Evolutionary conservation across 257 asterid species (phyloP), one percentile per base, ranked within the genome.

Genomic region (Leonotis leonurus): DNA sequence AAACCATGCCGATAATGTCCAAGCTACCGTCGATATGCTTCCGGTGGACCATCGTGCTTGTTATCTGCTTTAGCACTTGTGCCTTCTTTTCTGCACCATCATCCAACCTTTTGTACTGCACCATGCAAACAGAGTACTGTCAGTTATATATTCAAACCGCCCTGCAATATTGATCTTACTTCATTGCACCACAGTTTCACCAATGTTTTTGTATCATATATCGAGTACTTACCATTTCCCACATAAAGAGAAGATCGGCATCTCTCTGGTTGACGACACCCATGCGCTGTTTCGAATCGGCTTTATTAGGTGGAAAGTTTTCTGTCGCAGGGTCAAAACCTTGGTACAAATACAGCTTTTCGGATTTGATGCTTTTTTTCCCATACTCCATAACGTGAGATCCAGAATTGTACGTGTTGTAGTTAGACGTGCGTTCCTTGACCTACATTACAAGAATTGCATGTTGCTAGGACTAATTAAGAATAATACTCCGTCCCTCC

Each of bases 361-460:
- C 89, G 0, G 77, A 36, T 67, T 85, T 85, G 56, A 89, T 73
- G 60, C 73, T 71, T 74, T 64, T 78, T 77, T 72, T 86, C 13
- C 99, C 99, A 11, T 89, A 92, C 30, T 89, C 91, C 99, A 86
- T 89, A 6, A 92, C 99, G 50, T 92, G 99, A 44, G 99, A 92
- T 61, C 99, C 97, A 1, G 67, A 37, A 20, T 46, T 74, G 18
- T 80, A 89, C 1, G 83, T 75, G 56, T 79, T 64, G 76, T 64
- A 67, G 73, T 89, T 77, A 5, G 97, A 89, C 3, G 99, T 86
- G 37, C 99, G 83, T n/a, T 67, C 84, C 71, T 81, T 86, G 48
- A 92, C 98, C 96, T 90, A 50, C 67, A 77, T n/a, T n/a, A n/a
- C n/a, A n/a, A n/a, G n/a, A n/a, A n/a, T n/a, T n/a, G n/a, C n/a